These are phyloP conservation scores for Alternaria viburni DNA, from an alignment of 2,329 filamentous ascomycete species.

Conservation along the genomic window DNA sequence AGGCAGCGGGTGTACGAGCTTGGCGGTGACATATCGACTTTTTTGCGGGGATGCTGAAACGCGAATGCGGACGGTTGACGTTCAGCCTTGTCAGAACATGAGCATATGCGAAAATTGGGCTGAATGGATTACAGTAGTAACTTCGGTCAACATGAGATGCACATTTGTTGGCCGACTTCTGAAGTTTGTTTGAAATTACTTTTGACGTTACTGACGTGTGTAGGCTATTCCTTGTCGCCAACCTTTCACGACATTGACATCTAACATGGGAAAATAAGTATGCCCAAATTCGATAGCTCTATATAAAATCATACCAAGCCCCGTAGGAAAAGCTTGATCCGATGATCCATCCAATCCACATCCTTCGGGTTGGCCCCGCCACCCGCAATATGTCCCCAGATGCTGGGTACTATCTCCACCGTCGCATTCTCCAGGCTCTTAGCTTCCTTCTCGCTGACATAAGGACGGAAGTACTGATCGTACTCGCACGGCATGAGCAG, in stretches of 20 bases:
- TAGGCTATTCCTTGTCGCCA: not conserved
- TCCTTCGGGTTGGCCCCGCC: constrained; percentile 46
- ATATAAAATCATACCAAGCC: not conserved
- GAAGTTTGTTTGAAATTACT: not conserved
- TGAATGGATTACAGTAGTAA: not conserved
- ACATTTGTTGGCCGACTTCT: not conserved
- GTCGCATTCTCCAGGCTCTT: constrained; percentile 40
- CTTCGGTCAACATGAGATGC: not conserved
- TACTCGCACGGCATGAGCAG: constrained; percentile 50
- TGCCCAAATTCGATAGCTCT: not conserved
- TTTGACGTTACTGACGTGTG: not conserved
- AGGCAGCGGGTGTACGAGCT: constrained; percentile 25
- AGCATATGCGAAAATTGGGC: not conserved
- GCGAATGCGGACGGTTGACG: not conserved
- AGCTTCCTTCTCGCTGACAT: constrained; percentile 48
- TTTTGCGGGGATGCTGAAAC: constrained; percentile 16
- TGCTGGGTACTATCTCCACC: constrained; percentile 43
- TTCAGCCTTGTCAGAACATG: not conserved
- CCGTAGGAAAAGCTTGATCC: constrained; percentile 18
- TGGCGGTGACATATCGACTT: constrained; percentile 31
- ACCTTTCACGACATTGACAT: not conserved
- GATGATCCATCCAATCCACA: constrained; percentile 27
- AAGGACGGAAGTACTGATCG: constrained; percentile 52
- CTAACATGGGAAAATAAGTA: not conserved
- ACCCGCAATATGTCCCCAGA: constrained; percentile 53